Evolutionary conservation across 73 alveolate genomes (phyloP), one percentile per base, ranked within the genome.

Genomic region (Effrenium voratum): DNA sequence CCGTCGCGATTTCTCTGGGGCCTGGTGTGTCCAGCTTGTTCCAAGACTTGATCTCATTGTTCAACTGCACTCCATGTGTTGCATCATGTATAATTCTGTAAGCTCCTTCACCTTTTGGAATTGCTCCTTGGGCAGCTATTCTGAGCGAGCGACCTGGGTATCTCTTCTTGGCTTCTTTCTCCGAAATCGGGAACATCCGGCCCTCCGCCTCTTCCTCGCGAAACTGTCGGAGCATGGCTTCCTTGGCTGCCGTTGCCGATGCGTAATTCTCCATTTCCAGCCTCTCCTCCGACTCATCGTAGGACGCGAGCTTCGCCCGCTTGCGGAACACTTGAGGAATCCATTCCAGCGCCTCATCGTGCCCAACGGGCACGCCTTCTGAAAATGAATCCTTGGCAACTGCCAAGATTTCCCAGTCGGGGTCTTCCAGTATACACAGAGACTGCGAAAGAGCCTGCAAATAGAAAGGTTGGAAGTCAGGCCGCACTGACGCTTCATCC

Each of bases 151-250:
- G 12, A 34, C 59, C 86, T 3, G 80, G 46, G 41, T 76, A 76
- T 5, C 86, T 26, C 32, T 40, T 76, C 40, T 26, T 40, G 60
- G 60, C 60, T 26, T 76, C 86, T n/a, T 13, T 30, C 41, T 8
- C 26, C 41, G 59, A 41, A 26, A 76, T 6, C 12, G 60, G 50
- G 34, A 76, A 76, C 86, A 76, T 76, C 57, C 50, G 86, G 13
- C 60, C 86, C 59, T 76, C 86, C 60, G 5, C 40, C 86, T 38
- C 86, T 57, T 76, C 86, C 60, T 76, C 41, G 12, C 24, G 52
- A 44, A 76, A 76, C n/a, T 40, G 52, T 36, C 4, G 24, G 59
- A 38, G 41, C 34, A 76, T 32, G 16, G 57, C 60, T 10, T 38
- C 34, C 22, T 40, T 34, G n/a, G 40, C 60, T 13, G 26, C 86